Percentiles rank a stretch among this genome's conserved stretches.
These are phyloP conservation scores for Emergomyces africanus DNA, from an alignment of 2,329 filamentous ascomycete genomes.

Conservation along the genomic window DNA sequence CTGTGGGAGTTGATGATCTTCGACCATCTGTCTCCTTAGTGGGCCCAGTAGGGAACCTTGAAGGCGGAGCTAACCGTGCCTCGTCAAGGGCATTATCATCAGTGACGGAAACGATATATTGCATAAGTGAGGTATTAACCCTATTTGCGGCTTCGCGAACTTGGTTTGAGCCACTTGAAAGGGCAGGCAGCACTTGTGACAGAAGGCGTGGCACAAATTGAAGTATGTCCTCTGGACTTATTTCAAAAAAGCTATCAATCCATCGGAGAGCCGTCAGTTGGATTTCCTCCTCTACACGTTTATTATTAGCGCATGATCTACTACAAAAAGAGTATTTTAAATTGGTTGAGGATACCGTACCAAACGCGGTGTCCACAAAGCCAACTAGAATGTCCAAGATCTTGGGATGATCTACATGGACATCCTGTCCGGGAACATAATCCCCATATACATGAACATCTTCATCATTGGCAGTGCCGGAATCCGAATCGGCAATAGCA, in stretches of 20 bases:
- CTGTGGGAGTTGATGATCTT: conserved; percentile 30
- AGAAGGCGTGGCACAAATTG: conserved; percentile 88
- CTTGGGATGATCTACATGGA: conserved; percentile 82
- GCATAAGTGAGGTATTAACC: conserved; percentile 83
- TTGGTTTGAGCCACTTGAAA: conserved; percentile 81
- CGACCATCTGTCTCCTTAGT: conserved; percentile 26
- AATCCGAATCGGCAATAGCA: conserved; percentile 38
- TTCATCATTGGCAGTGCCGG: conserved; percentile 41
- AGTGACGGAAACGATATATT: conserved; percentile 84
- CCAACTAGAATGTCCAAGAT: conserved; percentile 85
- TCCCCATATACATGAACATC: conserved; percentile 63
- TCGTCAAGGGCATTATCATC: conserved; percentile 46
- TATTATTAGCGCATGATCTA: conserved; percentile 10
- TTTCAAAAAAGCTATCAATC: conserved; percentile 95
- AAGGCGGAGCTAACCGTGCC: conserved; percentile 21
- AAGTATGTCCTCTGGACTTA: conserved; percentile 91
- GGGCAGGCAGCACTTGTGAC: conserved; percentile 81
- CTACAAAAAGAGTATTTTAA: conserved; percentile 1
- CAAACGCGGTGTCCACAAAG: conserved; percentile 70
- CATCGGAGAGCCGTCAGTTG: conserved; percentile 82
- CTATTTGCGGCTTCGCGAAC: conserved; percentile 79
- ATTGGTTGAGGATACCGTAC: conserved; percentile 33
- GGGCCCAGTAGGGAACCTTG: conserved; percentile 30
- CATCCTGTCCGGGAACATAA: conserved; percentile 95
- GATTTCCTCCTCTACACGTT: conserved; percentile 67